phyloP scores from a whole-genome alignment of 257 asterid genomes.

The Mitragyna speciosa region DNA sequence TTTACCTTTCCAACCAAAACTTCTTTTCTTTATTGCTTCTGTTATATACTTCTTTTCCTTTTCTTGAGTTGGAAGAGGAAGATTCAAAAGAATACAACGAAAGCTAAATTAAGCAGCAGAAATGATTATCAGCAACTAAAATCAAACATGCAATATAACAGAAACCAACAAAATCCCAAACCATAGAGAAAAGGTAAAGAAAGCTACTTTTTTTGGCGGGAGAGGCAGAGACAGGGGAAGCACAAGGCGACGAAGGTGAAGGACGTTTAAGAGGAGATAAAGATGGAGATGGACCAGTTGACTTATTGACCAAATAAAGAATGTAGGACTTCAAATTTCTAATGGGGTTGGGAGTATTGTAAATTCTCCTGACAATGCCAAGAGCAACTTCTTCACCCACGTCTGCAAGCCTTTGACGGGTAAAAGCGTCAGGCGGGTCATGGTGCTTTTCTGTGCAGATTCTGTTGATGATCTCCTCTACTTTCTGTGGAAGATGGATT shows the following conservation, averaged over 20 bases:
- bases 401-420: neutral
- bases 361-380: neutral
- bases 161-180: neutral
- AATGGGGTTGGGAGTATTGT: neutral
- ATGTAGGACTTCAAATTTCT: neutral
- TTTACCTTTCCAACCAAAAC: too few relatives aligned
- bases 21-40: too few relatives aligned
- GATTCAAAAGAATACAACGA: neutral
- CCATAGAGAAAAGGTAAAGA: neutral
- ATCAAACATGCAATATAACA: neutral
- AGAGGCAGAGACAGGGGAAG: slow-evolving; percentile 5
- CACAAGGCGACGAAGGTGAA: neutral
- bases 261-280: neutral
- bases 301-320: neutral
- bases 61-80: neutral
- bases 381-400: slow-evolving; percentile 15
- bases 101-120: too few relatives aligned
- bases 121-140: neutral
- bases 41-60: too few relatives aligned
- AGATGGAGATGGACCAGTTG: neutral
- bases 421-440: neutral
- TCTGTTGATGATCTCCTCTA: neutral
- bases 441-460: neutral
- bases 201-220: neutral
- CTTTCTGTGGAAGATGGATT: neutral